These are phyloP conservation scores for Fraxinus nigra DNA, from an alignment of 305 asterid species.

Conservation along the genomic window DNA sequence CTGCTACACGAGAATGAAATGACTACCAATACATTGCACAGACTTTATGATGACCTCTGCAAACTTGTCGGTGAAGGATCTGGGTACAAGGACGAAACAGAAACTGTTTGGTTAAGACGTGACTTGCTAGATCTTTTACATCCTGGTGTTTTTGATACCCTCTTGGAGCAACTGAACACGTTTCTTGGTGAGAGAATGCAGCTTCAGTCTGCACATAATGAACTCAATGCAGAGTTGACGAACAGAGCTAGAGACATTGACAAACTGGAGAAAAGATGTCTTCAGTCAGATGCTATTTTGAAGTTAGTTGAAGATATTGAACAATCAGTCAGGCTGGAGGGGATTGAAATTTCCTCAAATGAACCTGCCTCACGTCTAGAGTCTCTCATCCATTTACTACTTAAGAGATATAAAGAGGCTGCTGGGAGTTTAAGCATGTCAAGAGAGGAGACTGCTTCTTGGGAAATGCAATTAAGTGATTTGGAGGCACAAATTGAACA, in stretches of 20 bases:
- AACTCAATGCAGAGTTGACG: conserved; percentile 55
- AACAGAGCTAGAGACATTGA: conserved; percentile 48
- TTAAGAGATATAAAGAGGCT: conserved; percentile 63
- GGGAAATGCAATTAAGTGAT: conserved; percentile 54
- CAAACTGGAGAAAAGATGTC: conserved; percentile 48
- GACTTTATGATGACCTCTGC: conserved; percentile 47
- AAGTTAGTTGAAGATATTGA: conserved; percentile 59
- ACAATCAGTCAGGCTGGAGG: conserved; percentile 55
- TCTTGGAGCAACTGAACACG: conserved; percentile 51
- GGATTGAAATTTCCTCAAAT: conserved; percentile 28
- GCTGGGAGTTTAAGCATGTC: conserved; percentile 46
- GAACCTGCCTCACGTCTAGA: conserved; percentile 60
- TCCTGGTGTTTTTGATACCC: conserved; percentile 40
- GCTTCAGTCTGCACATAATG: conserved; percentile 53
- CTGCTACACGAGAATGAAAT: conserved; percentile 40
- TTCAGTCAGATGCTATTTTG: conserved; percentile 46
- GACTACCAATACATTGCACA: conserved; percentile 42
- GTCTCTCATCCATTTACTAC: conserved; percentile 54
- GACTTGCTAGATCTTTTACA: conserved; percentile 44
- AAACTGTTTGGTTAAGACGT: conserved; percentile 34
- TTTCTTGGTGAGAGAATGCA: conserved; percentile 51
- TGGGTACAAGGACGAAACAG: conserved; percentile 42
- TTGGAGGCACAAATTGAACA: conserved; percentile 58
- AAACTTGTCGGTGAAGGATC: conserved; percentile 41
- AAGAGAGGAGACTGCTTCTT: conserved; percentile 30